Evolutionary conservation across 2,329 filamentous ascomycete genomes (phyloP).

Genomic region (Calycina marina): DNA sequence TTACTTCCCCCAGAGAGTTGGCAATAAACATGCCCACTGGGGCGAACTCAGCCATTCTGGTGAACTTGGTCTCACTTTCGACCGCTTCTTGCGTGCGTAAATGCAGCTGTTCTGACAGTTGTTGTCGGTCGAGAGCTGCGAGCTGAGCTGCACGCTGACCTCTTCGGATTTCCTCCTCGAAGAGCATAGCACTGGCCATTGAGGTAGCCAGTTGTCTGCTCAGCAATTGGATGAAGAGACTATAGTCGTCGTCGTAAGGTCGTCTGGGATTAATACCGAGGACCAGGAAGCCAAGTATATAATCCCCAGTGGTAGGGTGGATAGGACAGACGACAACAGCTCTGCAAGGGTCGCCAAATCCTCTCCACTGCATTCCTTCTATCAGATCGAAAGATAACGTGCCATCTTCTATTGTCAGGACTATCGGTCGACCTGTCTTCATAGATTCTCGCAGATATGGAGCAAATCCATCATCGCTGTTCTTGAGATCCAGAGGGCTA

Average conservation of each 20-base stretch:
- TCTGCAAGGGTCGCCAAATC: conserved; percentile 55
- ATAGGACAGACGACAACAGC: conserved; percentile 67
- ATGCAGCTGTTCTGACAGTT: conserved; percentile 61
- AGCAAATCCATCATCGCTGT: conserved; percentile 58
- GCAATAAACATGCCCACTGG: conserved; percentile 79
- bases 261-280: conserved; percentile 66
- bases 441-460: conserved; percentile 66
- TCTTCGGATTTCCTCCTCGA: conserved; percentile 68
- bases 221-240: conserved; percentile 60
- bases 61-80: conserved; percentile 64
- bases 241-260: conserved; percentile 69
- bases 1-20: conserved; percentile 54
- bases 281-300: conserved; percentile 63
- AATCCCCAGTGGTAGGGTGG: conserved; percentile 58
- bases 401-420: conserved; percentile 51
- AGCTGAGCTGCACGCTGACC: conserved; percentile 60
- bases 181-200: conserved; percentile 66
- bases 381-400: conserved; percentile 51
- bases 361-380: conserved; percentile 52
- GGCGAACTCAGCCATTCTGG: conserved; percentile 70
- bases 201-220: conserved; percentile 66
- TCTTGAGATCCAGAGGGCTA: conserved; percentile 50
- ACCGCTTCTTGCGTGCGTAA: conserved; percentile 46
- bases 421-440: conserved; percentile 48
- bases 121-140: conserved; percentile 62